Percentiles rank a stretch among this genome's conserved stretches.
Evolutionary conservation across 306 rosid genomes (phyloP).

Genomic region (Vicia sativa): DNA sequence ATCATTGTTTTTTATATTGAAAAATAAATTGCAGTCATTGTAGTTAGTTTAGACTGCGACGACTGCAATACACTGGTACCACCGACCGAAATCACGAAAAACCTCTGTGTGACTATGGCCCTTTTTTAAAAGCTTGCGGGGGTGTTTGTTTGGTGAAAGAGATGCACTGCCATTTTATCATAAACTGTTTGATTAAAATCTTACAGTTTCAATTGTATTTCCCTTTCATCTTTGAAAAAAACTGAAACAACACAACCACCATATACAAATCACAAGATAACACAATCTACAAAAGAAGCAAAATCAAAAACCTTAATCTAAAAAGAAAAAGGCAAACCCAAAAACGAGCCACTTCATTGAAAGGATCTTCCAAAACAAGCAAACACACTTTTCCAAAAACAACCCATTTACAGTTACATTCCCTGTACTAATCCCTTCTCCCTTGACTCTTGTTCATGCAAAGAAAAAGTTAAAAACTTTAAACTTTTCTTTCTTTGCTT

Average conservation of each 20-base stretch:
- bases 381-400: constrained; percentile 31
- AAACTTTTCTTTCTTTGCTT: background rate
- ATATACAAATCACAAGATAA: background rate
- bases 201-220: constrained; percentile 23
- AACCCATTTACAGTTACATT: constrained; percentile 41
- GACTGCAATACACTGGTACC: too few species aligned
- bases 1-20: too few species aligned
- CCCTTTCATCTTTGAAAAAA: constrained; percentile 33
- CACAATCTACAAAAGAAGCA: constrained; percentile 22
- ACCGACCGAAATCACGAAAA: too few species aligned
- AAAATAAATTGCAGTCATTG: too few species aligned
- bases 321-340: constrained; percentile 1
- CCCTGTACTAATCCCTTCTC: constrained; percentile 40
- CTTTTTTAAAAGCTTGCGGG: too few species aligned
- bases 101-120: too few species aligned
- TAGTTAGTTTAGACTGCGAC: too few species aligned
- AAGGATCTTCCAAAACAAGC: constrained; percentile 29
- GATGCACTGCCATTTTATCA: too few species aligned
- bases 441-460: constrained; percentile 36
- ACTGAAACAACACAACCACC: constrained; percentile 32
- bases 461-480: constrained; percentile 22
- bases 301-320: constrained; percentile 12
- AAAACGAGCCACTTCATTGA: constrained; percentile 28
- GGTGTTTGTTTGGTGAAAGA: constrained; percentile 75
- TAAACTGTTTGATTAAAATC: too few species aligned